Conservation (phyloP, 306 rosid genomes). For the Styphnolobium japonicum region DNA sequence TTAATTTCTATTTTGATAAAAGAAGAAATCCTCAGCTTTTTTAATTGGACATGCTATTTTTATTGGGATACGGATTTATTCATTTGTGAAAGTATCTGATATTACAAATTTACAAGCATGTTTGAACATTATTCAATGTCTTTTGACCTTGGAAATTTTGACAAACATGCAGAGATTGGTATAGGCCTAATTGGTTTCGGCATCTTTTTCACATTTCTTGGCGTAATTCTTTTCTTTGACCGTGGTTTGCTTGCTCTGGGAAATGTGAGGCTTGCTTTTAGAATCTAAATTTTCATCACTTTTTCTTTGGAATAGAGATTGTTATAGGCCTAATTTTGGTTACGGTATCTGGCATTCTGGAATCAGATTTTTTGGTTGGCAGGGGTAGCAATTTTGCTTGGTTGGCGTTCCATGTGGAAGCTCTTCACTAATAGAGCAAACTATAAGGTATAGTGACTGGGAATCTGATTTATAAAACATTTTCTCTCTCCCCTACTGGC, state of each 20-base stretch:
- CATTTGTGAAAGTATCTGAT: neutral
- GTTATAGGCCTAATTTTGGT: neutral
- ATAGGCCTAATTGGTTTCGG: constrained; percentile 91
- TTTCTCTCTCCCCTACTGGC: neutral
- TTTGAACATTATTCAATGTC: neutral
- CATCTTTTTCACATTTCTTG: constrained; percentile 71
- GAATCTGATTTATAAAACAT: neutral
- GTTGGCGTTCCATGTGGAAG: constrained; percentile 68
- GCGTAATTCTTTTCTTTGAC: constrained; percentile 79
- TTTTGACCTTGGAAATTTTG: constrained; percentile 20
- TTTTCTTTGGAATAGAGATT: neutral
- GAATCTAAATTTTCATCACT: constrained; percentile 1
- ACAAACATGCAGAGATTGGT: constrained; percentile 68
- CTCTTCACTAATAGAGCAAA: constrained; percentile 73
- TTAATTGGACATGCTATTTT: neutral
- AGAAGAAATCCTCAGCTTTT: neutral
- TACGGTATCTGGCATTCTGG: constrained; percentile 12
- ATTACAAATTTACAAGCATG: neutral
- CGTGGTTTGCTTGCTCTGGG: constrained; percentile 92
- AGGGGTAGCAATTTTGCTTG: constrained; percentile 84
- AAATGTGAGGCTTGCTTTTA: constrained; percentile 53
- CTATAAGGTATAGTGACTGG: constrained; percentile 52
- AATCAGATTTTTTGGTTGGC: constrained; percentile 76
- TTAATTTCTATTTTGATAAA: no score
- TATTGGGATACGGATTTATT: neutral